A percentile compares a stretch with the other conserved stretches of the same genome.
These are phyloP conservation scores for Leccinum variicolor DNA, from an alignment of 768 basidiomycete genomes.

Conservation along the genomic window DNA sequence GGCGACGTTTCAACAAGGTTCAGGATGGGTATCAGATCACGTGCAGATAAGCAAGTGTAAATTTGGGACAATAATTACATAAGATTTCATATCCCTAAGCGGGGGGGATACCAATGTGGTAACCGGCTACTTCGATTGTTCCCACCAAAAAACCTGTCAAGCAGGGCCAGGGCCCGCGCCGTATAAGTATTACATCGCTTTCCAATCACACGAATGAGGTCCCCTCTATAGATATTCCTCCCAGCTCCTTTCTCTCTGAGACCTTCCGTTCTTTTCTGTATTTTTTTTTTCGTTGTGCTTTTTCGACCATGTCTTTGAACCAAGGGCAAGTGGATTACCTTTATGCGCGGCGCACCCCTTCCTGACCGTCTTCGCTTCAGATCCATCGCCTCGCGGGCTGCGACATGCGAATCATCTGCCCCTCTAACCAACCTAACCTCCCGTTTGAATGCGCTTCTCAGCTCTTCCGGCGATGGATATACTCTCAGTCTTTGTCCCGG, in stretches of 20 bases:
- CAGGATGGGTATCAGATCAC: slow-evolving; percentile 6
- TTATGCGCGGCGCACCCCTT: not conserved
- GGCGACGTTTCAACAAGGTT: not conserved
- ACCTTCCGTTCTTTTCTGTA: not conserved
- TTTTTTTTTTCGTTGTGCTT: not conserved
- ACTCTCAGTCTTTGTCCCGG: slow-evolving; percentile 63
- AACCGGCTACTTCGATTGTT: not conserved
- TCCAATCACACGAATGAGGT: not conserved
- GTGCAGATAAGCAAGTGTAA: not conserved
- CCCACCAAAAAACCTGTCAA: not conserved
- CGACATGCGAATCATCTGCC: slow-evolving; percentile 40
- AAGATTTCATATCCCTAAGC: not conserved
- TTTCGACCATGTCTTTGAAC: slow-evolving; percentile 11
- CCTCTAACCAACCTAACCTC: slow-evolving; percentile 62
- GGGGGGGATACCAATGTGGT: not conserved
- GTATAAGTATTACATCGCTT: not conserved
- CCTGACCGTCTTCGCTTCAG: slow-evolving; percentile 8
- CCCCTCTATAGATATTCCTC: not conserved
- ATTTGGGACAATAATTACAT: not conserved
- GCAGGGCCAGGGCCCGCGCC: not conserved
- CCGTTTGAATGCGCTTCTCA: slow-evolving; percentile 62
- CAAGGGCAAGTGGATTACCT: slow-evolving; percentile 6
- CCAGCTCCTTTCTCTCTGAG: not conserved
- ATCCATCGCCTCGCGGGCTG: not conserved
- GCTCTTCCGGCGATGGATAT: slow-evolving; percentile 64